These are phyloP conservation scores for Hirschioporus abietinus DNA, from an alignment of 768 basidiomycete genomes.

Conservation along the genomic window DNA sequence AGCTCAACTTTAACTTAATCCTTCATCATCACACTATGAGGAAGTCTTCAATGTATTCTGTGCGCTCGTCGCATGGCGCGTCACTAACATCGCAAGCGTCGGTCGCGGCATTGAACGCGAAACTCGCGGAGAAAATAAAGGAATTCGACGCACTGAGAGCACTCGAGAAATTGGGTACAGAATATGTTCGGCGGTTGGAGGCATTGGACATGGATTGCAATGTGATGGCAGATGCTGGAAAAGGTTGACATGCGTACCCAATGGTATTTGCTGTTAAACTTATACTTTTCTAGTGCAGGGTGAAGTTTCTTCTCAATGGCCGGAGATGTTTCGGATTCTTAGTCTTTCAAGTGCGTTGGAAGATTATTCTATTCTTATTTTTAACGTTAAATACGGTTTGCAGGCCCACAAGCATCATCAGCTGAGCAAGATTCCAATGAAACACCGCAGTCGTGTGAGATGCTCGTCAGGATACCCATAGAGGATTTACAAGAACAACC, in stretches of 20 bases:
- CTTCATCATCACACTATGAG: conserved; percentile 7
- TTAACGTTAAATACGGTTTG: conserved; percentile 46
- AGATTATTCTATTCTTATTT: not conserved
- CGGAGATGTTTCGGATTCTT: conserved; percentile 76
- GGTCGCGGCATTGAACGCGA: conserved; percentile 25
- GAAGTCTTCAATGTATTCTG: conserved; percentile 10
- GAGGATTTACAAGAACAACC: conserved; percentile 47
- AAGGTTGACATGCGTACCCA: conserved; percentile 36
- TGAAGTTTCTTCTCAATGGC: conserved; percentile 75
- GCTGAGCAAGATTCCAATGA: conserved; percentile 18
- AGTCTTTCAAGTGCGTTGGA: conserved; percentile 55
- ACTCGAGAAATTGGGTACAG: conserved; percentile 55
- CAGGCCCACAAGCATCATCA: conserved; percentile 17
- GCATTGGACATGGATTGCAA: conserved; percentile 67
- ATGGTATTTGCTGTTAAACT: not conserved
- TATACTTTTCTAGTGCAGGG: conserved; percentile 50
- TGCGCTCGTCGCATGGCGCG: conserved; percentile 10
- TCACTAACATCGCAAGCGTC: conserved; percentile 8
- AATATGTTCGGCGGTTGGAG: conserved; percentile 64
- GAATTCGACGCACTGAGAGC: conserved; percentile 73
- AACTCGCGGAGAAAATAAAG: conserved; percentile 74
- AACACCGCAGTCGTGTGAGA: conserved; percentile 40
- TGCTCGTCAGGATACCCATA: conserved; percentile 68
- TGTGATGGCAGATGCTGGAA: conserved; percentile 71
- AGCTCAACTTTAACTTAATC: not conserved